Evolutionary conservation across 164 flowering plant genomes (phyloP), one percentile per base, ranked within the genome.

Genomic region (Saururus chinensis): DNA sequence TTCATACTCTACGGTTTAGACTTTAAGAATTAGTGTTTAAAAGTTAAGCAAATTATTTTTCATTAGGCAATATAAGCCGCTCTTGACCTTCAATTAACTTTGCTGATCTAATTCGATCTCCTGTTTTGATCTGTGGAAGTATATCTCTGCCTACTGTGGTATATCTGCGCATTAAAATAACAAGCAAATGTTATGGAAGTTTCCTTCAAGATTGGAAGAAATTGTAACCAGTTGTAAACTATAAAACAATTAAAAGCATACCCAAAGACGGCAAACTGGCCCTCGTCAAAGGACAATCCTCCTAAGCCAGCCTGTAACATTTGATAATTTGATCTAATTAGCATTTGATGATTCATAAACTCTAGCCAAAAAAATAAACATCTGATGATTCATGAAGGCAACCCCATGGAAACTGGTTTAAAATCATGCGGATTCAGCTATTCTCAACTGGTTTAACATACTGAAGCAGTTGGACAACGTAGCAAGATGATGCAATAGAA

Each of bases 261-360:
- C 98, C 98, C 98, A 56, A 92, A 83, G 51, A 92, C 98, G 60
- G 98, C 86, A 82, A 92, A 92, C 73, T 92, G 96, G 20, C 96
- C 98, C 80, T 92, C 98, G 53, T 92, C 98, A 66, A 92, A 92
- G 41, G 98, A 87, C 59, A 92, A 42, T 26, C 98, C 98, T 72
- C 98, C 98, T 60, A 92, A 70, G 69, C 98, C 98, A 69, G 98
- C 72, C 98, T 89, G 80, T 16, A 45, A 64, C 64, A 48, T 20
- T 45, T 45, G 49, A 17, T 8, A 12, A 12, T 45, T 17, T 45
- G 14, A 30, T 30, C n/a, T n/a, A n/a, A n/a, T n/a, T n/a, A n/a
- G n/a, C n/a, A n/a, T n/a, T n/a, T n/a, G n/a, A n/a, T n/a, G n/a
- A n/a, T n/a, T n/a, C n/a, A n/a, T n/a, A n/a, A n/a, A n/a, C n/a